phyloP scores from a whole-genome alignment of 2,329 filamentous ascomycete genomes.

The Aspergillus brunneoviolaceus region DNA sequence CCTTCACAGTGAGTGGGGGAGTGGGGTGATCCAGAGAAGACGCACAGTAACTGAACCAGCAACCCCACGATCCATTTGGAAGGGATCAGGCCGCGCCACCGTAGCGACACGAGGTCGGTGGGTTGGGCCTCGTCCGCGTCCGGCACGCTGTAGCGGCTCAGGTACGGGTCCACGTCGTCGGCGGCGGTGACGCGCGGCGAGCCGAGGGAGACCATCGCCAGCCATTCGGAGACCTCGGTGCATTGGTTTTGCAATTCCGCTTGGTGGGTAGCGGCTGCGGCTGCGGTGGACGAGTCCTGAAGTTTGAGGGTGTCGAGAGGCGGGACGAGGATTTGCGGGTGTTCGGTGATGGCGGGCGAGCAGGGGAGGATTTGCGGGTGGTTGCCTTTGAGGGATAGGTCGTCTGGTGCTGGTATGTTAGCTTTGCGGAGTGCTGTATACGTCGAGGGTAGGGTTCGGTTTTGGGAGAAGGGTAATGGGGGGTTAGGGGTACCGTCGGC shows the following conservation, averaged over 20 bases:
- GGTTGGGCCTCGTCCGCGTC: slow-evolving; percentile 24
- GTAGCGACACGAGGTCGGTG: slow-evolving; percentile 37
- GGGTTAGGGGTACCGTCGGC: slow-evolving; percentile 44
- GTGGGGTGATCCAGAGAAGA: not conserved
- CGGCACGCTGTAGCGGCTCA: slow-evolving; percentile 45
- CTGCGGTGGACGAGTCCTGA: slow-evolving; percentile 17
- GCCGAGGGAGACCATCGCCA: slow-evolving; percentile 54
- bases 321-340: slow-evolving; percentile 33
- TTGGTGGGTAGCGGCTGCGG: slow-evolving; percentile 20
- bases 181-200: slow-evolving; percentile 39
- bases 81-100: slow-evolving; percentile 45
- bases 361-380: slow-evolving; percentile 39
- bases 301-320: slow-evolving; percentile 29
- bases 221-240: slow-evolving; percentile 61
- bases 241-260: slow-evolving; percentile 61
- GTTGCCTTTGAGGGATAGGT: slow-evolving; percentile 37
- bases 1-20: no score
- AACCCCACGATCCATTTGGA: slow-evolving; percentile 41
- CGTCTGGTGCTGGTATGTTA: slow-evolving; percentile 19
- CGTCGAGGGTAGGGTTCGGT: no score
- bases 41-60: slow-evolving; percentile 39
- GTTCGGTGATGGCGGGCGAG: slow-evolving; percentile 22
- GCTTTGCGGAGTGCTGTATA: not conserved
- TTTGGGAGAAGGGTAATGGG: not conserved
- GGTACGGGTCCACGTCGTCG: slow-evolving; percentile 44